These are phyloP conservation scores for Coemansia asiatica DNA, from an alignment of 192 early-diverging fungal genomes.

Conservation along the genomic window DNA sequence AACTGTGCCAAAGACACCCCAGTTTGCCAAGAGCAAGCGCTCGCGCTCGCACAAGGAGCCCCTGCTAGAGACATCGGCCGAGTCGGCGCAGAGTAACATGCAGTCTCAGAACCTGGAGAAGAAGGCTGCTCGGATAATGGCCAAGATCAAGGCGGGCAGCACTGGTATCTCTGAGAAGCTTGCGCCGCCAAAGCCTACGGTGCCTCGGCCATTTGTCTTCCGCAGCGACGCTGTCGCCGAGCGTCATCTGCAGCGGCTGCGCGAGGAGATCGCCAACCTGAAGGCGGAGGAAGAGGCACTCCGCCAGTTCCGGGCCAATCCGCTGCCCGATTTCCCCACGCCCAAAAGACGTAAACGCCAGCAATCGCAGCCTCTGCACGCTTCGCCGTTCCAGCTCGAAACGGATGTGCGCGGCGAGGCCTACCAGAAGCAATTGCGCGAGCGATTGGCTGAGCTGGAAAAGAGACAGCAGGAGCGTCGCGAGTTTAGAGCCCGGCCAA, in stretches of 20 bases:
- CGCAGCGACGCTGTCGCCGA: constrained; percentile 64
- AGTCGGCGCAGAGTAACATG: background rate
- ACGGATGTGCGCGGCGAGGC: constrained; percentile 58
- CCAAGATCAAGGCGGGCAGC: background rate
- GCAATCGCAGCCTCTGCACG: constrained; percentile 50
- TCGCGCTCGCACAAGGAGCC: constrained; percentile 23
- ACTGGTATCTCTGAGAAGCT: background rate
- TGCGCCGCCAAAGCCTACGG: constrained; percentile 39
- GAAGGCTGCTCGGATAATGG: background rate
- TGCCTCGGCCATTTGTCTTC: constrained; percentile 56
- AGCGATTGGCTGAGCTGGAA: constrained; percentile 54
- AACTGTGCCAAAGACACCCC: constrained; percentile 46
- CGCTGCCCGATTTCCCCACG: constrained; percentile 57
- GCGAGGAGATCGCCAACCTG: constrained; percentile 53
- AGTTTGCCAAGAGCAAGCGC: constrained; percentile 49
- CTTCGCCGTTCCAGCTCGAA: constrained; percentile 60
- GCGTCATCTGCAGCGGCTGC: constrained; percentile 58
- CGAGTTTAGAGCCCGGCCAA: constrained; percentile 63
- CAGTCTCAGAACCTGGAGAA: constrained; percentile 2
- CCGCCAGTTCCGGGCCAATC: constrained; percentile 58
- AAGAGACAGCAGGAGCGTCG: constrained; percentile 30
- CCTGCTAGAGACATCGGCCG: background rate
- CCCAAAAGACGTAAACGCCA: constrained; percentile 44
- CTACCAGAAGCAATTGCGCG: constrained; percentile 45
- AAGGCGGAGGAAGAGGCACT: constrained; percentile 47